Base-by-base conservation (phyloP, 352 stramenopile genomes). In the Hyaloperonospora arabidopsidis region DNA sequence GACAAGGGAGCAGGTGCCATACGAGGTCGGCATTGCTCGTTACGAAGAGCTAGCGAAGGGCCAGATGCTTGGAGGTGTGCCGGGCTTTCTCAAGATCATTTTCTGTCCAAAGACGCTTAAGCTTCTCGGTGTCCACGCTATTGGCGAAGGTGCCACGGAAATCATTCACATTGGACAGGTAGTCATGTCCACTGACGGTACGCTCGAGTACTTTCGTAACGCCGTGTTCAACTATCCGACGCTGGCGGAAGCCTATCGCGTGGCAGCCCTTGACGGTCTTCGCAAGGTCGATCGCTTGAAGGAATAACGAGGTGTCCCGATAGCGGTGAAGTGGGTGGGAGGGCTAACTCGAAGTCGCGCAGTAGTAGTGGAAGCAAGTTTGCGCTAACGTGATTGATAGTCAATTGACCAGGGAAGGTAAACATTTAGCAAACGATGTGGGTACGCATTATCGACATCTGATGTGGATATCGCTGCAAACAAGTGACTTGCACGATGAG, bases 151-250 rank as follows among this genome's bases (percentile, higher is more conserved):
- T 21, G 84, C 84, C 25, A 94, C 84, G n/a, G 84, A 94, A 55
- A 94, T 94, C 63, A 91, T 94, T 60, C 84, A 94, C 68, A 91
- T 94, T 68, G 84, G 84, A 15, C 84, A 94, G 55, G 82, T 92
- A 19, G 82, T 88, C 21, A 92, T 92, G 79, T 86, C 82, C 13
- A 92, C 78, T 23, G 83, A 70, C 43, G 85, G 83, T 36, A 89
- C 79, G 17, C 70, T 96, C 45, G 81, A 93, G 45, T 95, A 95
- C 73, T 95, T 96, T 65, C 78, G 81, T 47, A 90, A 90, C 49
- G 83, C 87, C 19, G 87, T 96, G 54, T 95, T 96, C 67, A 96
- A 96, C 71, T 96, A 94, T 72, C 87, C 87, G 41, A 96, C 86
- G 22, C 68, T 96, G 47, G 86, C 86, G 12, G 87, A 96, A 65